Base-by-base conservation (phyloP, 805 yeast genomes). In the Wickerhamiella dianesei region DNA sequence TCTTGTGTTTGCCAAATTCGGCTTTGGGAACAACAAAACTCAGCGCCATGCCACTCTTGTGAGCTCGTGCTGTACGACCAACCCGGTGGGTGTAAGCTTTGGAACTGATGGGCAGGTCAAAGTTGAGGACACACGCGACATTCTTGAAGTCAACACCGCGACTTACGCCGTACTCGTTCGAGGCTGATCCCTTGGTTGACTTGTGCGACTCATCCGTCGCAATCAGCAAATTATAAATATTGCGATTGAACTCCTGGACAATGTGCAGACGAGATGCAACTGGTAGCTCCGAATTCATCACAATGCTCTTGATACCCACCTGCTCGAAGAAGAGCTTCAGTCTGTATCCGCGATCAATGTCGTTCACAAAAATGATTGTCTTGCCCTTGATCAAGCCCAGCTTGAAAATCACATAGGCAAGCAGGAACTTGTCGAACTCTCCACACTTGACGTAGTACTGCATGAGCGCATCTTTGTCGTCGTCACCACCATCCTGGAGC, bases 51-150 rank as follows among this genome's bases (percentile, higher is more conserved):
- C 98, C 98, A 1, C 92, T 73, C 61, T 85, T 87, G 46, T 96
- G 95, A 5, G 95, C 97, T 66, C 98, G 79, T 3, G 98, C 98
- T 3, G 98, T 92, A 69, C 98, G 79, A 44, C 98, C 98, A 35
- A 92, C 76, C 61, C 98, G 76, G 64, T 92, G 98, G 25, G 86
- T 80, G 61, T 92, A 92, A 2, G 94, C 77, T 60, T 81, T 82
- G 3, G 96, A 80, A 8, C 94, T 79, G 3, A 84, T 75, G 37
- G 98, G 98, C 56, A 92, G 69, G 62, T 92, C 98, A 63, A 92
- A 92, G 65, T 92, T 92, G 53, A 92, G 69, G 5, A 92, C 98
- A 68, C 97, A 92, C 6, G 96, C 92, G 50, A 92, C 97, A 58
- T 92, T 89, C 57, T 76, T 80, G 71, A 92, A 92, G 66, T 92